A percentile compares a stretch with the other conserved stretches of the same genome.
These are phyloP conservation scores for Tremella yokohamensis DNA, from an alignment of 768 basidiomycete genomes.

Conservation along the genomic window DNA sequence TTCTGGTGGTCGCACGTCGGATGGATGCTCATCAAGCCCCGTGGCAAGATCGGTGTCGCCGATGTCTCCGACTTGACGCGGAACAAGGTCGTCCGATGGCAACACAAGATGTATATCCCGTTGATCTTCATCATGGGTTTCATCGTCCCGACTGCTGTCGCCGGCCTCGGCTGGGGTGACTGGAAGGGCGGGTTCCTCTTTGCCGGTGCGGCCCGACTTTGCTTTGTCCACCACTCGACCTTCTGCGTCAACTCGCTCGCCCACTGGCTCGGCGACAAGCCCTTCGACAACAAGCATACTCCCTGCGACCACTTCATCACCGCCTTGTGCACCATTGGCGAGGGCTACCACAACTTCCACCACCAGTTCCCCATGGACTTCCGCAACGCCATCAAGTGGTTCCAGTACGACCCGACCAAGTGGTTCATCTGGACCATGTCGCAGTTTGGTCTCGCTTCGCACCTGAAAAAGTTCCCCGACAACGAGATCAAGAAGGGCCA, in stretches of 20 bases:
- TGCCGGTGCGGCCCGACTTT: slow-evolving; percentile 70
- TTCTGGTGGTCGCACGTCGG: slow-evolving; percentile 76
- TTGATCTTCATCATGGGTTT: slow-evolving; percentile 70
- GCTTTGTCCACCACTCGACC: slow-evolving; percentile 89
- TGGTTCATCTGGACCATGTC: slow-evolving; percentile 75
- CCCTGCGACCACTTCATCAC: slow-evolving; percentile 85
- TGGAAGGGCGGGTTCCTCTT: slow-evolving; percentile 80
- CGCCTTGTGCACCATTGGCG: slow-evolving; percentile 84
- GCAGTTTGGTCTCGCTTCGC: slow-evolving; percentile 67
- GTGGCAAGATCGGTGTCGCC: slow-evolving; percentile 81
- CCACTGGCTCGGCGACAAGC: slow-evolving; percentile 89
- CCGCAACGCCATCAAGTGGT: slow-evolving; percentile 91
- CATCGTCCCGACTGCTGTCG: slow-evolving; percentile 69
- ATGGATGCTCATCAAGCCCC: slow-evolving; percentile 87
- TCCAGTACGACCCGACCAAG: slow-evolving; percentile 88
- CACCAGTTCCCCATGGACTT: slow-evolving; percentile 98
- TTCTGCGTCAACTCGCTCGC: slow-evolving; percentile 97
- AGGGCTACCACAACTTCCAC: slow-evolving; percentile 99
- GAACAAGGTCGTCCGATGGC: slow-evolving; percentile 78
- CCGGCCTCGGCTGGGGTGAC: slow-evolving; percentile 80
- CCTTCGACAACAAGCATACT: slow-evolving; percentile 93
- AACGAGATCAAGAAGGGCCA: slow-evolving; percentile 89
- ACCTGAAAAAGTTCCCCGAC: slow-evolving; percentile 78
- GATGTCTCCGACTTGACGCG: slow-evolving; percentile 81
- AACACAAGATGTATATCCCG: slow-evolving; percentile 72